Evolutionary conservation across 176 grass and related monocot species (phyloP), one percentile per base, ranked within the genome.

Genomic region (Ananas comosus): DNA sequence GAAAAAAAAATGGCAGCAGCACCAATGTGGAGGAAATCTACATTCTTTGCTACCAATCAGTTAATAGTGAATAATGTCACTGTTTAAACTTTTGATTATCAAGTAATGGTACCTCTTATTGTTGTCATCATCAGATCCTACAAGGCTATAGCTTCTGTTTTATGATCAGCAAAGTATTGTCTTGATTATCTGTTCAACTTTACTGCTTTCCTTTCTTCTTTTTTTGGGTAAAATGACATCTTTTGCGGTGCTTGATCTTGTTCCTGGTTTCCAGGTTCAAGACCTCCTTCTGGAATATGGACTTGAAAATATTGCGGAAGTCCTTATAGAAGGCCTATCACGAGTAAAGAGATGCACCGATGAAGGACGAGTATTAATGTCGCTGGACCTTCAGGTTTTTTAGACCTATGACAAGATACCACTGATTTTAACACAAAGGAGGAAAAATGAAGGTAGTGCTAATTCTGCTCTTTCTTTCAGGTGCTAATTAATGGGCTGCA

Each of bases 301-400:
- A 76, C 72, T 91, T 78, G 90, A 99, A 71, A 83, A 84, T 77
- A 66, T 91, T 4, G 83, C 85, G 10, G 95, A 99, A 84, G 82
- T 82, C 65, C 75, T 99, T 74, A 84, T 94, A 64, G 95, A 99
- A 91, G 95, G 95, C 50, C 82, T 99, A 58, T 94, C 95, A 17
- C 88, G 95, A 79, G 85, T 99, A 69, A 99, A 91, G 77, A 83
- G 82, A 82, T 99, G 95, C 82, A 91, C 85, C 10, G 95, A 99
- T 76, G 95, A 94, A 91, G 90, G 95, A 2, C 84, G 95, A 73
- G 95, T 84, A 72, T 77, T 99, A 75, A 99, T 99, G 95, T 99
- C 87, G 66, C 85, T 99, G 68, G 95, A 99, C 70, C 90, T 99
- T 78, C 95, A 99, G 95, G 95, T 99, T 74, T 64, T 64, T 19